These are phyloP conservation scores for Ceratocystis variospora DNA, from an alignment of 2,329 filamentous ascomycete genomes.

Conservation along the genomic window DNA sequence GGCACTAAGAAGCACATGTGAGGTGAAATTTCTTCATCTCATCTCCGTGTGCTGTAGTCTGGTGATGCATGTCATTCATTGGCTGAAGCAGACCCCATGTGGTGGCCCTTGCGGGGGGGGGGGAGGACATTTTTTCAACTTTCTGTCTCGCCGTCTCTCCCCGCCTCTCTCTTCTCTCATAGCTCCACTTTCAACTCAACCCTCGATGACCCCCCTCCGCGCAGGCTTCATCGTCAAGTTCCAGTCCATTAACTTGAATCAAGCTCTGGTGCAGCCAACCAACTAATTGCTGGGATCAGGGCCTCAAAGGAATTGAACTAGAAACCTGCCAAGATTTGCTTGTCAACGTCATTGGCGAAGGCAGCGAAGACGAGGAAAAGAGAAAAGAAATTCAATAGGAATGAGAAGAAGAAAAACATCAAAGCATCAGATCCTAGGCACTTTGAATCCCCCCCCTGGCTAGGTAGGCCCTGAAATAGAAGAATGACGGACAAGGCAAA, in stretches of 20 bases:
- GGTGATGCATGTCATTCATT: constrained; percentile 2
- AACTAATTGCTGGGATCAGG: not conserved
- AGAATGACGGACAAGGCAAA: not conserved
- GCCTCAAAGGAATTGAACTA: constrained; percentile 2
- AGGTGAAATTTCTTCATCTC: constrained; percentile 5
- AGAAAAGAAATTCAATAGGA: not conserved
- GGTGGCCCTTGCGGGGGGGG: not conserved
- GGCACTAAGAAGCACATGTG: not conserved
- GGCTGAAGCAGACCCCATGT: not conserved
- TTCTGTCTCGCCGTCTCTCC: not conserved
- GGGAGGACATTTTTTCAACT: not conserved
- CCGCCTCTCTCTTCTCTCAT: not conserved
- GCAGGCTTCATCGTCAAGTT: not conserved
- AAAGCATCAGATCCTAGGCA: constrained; percentile 3
- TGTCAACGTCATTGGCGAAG: constrained; percentile 1
- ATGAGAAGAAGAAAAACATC: not conserved
- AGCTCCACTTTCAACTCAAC: not conserved
- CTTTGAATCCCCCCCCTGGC: not conserved
- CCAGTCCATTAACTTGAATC: not conserved
- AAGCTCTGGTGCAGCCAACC: not conserved
- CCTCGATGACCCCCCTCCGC: not conserved
- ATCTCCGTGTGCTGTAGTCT: not conserved
- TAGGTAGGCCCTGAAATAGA: constrained; percentile 1
- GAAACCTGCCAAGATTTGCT: not conserved
- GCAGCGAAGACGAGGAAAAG: not conserved